Base-by-base conservation (phyloP, 805 yeast genomes). In the Candida coquimbonensis region DNA sequence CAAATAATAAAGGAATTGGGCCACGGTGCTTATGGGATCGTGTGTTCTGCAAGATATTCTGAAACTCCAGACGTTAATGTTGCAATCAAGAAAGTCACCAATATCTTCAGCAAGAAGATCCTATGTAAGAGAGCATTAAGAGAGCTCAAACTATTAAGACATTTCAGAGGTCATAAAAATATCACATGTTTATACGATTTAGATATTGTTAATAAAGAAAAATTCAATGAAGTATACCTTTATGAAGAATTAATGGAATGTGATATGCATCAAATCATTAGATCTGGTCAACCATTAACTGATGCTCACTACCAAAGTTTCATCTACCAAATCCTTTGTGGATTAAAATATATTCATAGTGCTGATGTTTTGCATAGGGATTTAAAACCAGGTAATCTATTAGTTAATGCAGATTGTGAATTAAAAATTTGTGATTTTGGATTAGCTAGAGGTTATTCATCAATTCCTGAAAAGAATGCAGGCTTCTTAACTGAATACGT, bases 161-260 rank as follows among this genome's bases (percentile, higher is more conserved):
- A 91, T 63, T 91, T 93, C 66, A 74, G 98, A 49, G 96, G 97
- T 21, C 99, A 91, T 69, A 90, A 91, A 61, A 91, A 91, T 64
- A 93, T 91, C 59, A 91, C 98, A 4, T 89, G 97, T 62, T 69
- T 93, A 16, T 93, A 93, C 62, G 99, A 93, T 64, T 74, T 91
- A 65, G 99, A 93, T 67, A 86, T 93, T 43, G 88, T 90, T 35
- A 64, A 68, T 44, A 62, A 64, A 44, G 68, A 76, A 42, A 87
- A 90, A 24, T 91, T 91, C 70, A 89, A 90, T 65, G 99, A 95
- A 58, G 75, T 93, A 12, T 93, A 93, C 55, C 72, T 93, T 8
- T 93, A 93, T 60, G 99, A 93, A 65, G 99, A 91, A 66, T 72
- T 91, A 56, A 93, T 93, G 98, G 98, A 91, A 64, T 91, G 98